phyloP scores from a whole-genome alignment of 768 basidiomycete genomes.

The Boletus vinaceobasis region DNA sequence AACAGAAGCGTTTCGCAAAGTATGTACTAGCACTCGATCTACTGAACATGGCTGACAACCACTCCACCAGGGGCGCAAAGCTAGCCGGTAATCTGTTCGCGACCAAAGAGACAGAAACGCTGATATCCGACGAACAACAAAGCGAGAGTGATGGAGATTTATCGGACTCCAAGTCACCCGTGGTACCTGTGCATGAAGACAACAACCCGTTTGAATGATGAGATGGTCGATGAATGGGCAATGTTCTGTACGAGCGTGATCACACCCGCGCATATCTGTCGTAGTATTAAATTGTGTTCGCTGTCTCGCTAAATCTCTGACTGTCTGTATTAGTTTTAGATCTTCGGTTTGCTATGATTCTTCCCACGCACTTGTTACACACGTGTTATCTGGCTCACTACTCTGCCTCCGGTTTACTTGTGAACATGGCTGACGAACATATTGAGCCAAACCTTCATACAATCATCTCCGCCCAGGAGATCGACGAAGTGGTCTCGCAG shows the following conservation, averaged over 20 bases:
- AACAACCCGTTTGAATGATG: conserved; percentile 65
- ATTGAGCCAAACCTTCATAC: conserved; percentile 5
- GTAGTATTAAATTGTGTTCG: conserved; percentile 20
- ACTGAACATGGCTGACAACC: conserved; percentile 3
- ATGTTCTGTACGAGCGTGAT: conserved; percentile 27
- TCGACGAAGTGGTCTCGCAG: conserved; percentile 30
- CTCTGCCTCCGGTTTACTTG: not conserved
- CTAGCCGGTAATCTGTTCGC: conserved; percentile 60
- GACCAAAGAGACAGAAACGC: conserved; percentile 33
- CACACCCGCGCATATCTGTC: conserved; percentile 22
- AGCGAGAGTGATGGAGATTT: conserved; percentile 38
- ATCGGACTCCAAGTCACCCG: conserved; percentile 28
- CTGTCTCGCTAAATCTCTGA: conserved; percentile 31
- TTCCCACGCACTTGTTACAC: conserved; percentile 29
- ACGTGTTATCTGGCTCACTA: conserved; percentile 3
- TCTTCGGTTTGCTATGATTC: conserved; percentile 11
- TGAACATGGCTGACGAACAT: conserved; percentile 23
- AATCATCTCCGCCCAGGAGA: conserved; percentile 25
- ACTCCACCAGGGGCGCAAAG: conserved; percentile 48
- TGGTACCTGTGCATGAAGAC: conserved; percentile 45
- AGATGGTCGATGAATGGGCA: conserved; percentile 4
- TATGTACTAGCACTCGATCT: conserved; percentile 36
- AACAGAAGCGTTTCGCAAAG: conserved; percentile 93
- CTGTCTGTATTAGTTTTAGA: conserved; percentile 25
- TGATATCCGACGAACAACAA: conserved; percentile 29